Evolutionary conservation across 1,139 yeast genomes (phyloP), one percentile per base, ranked within the genome.

Genomic region (Candida pseudocylindracea): DNA sequence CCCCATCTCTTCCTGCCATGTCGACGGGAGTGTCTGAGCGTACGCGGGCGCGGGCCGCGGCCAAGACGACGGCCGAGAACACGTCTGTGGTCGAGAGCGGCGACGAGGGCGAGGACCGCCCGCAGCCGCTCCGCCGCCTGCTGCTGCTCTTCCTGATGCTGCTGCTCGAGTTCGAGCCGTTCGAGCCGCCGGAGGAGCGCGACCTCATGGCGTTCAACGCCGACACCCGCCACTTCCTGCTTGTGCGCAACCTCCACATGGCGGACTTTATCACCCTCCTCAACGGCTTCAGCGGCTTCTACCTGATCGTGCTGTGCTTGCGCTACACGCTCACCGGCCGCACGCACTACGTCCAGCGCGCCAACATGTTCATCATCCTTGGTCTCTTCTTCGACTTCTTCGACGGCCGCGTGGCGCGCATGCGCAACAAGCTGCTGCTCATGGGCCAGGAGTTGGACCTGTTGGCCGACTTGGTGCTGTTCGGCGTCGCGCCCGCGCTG

Each of bases 371-470:
- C 52, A 80, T 81, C 31, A 65, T 80, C 12, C 60, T 85, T 43
- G 98, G 98, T 7, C 67, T 85, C 45, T 81, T 88, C 48, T 85
- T 85, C 50, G 98, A 88, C 53, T 83, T 88, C 50, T 76, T 88
- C 50, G 98, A 88, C 50, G 98, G 98, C 26, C 71, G 93, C 45
- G 98, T 88, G 8, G 98, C 98, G 6, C 67, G 98, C 44, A 66
- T 88, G 57, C 69, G 95, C 55, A 76, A 83, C 52, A 81, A 88
- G 55, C 69, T 93, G 2, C 75, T 93, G 20, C 62, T 88, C 36
- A 80, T 91, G 81, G 98, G 98, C 37, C 96, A 88, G 53, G 98
- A 88, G 54, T 68, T 88, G 44, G 98, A 88, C 50, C 81, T 95
- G 2, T 64, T 88, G 45, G 98, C 98, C 20, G 98, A 88, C 53